Evolutionary conservation across 2,329 filamentous ascomycete species (phyloP), one percentile per base, ranked within the genome.

Genomic region (Ascochyta lentis): DNA sequence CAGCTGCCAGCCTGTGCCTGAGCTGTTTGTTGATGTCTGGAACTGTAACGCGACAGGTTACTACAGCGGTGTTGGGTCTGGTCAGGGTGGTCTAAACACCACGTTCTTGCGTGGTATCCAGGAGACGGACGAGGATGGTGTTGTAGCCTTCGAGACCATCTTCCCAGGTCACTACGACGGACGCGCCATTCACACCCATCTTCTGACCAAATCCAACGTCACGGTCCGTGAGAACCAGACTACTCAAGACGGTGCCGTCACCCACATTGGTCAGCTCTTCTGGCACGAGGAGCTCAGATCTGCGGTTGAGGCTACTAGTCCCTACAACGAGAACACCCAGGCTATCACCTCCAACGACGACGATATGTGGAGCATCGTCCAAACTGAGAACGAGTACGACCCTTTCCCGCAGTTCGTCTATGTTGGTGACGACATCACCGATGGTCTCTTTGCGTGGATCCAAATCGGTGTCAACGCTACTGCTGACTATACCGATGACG

Each of bases 11-110:
- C 78, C 80, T 9, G 75, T 84, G 1, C 69, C 77, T 3, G 68
- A 79, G 41, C 72, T 79, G 15, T 80, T 76, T 44, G 65, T 84
- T 26, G 82, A 85, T 55, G 78, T 83, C 60, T 84, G 83, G 82
- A 77, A 78, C 59, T 67, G 65, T 61, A 73, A 70, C 46, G 39
- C 61, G 1, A 68, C 67, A 6, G 63, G 65, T 26, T 49, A 58
- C 29, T 68, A 67, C 49, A 79, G 83, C 50, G 68, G 73, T 13
- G 82, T 81, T 27, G 80, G 83, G 61, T 76, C 77, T 46, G 67
- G 84, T 52, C 77, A 64, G 27, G 60, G 26, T 19, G 60, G 60
- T 16, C 48, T 64, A 16, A 59, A 72, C 46, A 65, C 56, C 13
- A 72, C 66, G 16, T 82, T 73, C 65, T 75, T 83, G 10, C 79